These are phyloP conservation scores for Themeda triandra DNA, from an alignment of 176 grass and related monocot genomes.

Conservation along the genomic window DNA sequence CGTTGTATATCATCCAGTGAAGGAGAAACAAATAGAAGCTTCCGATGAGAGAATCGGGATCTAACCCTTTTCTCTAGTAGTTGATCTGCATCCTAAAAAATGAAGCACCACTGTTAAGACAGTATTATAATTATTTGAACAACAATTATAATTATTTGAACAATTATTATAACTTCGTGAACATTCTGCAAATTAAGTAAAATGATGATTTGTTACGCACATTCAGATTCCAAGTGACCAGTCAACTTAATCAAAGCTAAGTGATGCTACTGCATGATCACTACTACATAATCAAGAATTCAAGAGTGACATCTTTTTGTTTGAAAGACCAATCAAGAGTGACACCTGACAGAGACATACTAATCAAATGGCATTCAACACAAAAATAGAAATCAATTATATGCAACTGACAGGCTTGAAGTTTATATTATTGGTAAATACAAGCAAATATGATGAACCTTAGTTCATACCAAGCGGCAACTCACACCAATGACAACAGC, in stretches of 20 bases:
- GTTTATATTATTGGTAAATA: background rate
- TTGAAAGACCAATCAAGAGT: background rate
- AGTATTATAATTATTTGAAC: background rate
- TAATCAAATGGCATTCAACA: background rate
- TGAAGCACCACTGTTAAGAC: background rate
- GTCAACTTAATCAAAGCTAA: background rate
- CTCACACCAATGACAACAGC: conserved; percentile 93
- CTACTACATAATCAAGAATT: background rate
- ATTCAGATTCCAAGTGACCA: background rate
- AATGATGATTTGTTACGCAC: background rate
- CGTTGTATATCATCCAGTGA: conserved; percentile 56
- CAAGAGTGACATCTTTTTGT: background rate
- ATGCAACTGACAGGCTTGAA: background rate
- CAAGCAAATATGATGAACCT: background rate
- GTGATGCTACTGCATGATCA: background rate
- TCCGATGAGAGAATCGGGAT: conserved; percentile 83
- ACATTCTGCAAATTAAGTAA: background rate
- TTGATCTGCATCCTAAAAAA: conserved; percentile 85
- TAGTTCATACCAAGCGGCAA: conserved; percentile 71
- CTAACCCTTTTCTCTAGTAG: conserved; percentile 96
- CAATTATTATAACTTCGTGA: background rate
- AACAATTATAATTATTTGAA: background rate
- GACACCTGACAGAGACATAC: background rate
- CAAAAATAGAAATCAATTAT: conserved; percentile 4
- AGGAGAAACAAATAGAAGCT: conserved; percentile 84